A percentile compares a stretch with the other conserved stretches of the same genome.
These are phyloP conservation scores for Dactylellina cionopaga DNA, from an alignment of 2,329 filamentous ascomycete species.

Conservation along the genomic window DNA sequence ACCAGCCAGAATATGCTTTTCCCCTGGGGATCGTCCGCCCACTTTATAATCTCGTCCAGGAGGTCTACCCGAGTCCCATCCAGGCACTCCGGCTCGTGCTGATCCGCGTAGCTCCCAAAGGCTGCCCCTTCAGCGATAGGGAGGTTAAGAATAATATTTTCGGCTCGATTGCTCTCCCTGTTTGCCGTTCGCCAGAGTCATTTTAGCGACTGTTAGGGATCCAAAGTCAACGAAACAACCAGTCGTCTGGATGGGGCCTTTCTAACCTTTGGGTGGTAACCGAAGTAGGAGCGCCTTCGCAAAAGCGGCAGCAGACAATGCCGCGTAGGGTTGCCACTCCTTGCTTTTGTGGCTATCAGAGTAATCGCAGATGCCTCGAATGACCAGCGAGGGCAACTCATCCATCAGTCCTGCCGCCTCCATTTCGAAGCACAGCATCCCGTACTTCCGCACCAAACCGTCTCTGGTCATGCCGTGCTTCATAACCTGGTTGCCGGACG, in stretches of 20 bases:
- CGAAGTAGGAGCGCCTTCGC: constrained; percentile 1
- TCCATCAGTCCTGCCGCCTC: too few relatives aligned
- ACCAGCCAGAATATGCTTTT: too few relatives aligned
- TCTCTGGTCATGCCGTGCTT: constrained; percentile 46
- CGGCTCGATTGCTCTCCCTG: background rate
- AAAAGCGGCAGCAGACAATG: constrained; percentile 2
- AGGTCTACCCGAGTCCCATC: constrained; percentile 53
- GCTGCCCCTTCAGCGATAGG: constrained; percentile 49
- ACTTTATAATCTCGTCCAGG: background rate
- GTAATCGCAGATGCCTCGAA: too few relatives aligned
- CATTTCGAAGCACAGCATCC: too few relatives aligned
- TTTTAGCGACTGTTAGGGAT: background rate
- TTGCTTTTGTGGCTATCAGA: constrained; percentile 10
- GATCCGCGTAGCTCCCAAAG: constrained; percentile 54
- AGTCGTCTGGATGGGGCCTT: too few relatives aligned
- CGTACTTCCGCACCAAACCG: constrained; percentile 2
- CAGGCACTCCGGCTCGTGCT: constrained; percentile 54
- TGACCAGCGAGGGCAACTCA: background rate
- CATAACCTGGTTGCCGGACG: constrained; percentile 40
- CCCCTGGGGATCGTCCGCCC: constrained; percentile 45
- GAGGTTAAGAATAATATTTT: background rate
- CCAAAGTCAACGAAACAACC: too few relatives aligned
- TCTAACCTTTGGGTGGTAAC: constrained; percentile 2
- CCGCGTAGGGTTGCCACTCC: background rate
- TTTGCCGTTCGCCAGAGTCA: background rate